phyloP scores from a whole-genome alignment of 371 early-diverging fungal genomes.

The Blastocladiella emersonii region DNA sequence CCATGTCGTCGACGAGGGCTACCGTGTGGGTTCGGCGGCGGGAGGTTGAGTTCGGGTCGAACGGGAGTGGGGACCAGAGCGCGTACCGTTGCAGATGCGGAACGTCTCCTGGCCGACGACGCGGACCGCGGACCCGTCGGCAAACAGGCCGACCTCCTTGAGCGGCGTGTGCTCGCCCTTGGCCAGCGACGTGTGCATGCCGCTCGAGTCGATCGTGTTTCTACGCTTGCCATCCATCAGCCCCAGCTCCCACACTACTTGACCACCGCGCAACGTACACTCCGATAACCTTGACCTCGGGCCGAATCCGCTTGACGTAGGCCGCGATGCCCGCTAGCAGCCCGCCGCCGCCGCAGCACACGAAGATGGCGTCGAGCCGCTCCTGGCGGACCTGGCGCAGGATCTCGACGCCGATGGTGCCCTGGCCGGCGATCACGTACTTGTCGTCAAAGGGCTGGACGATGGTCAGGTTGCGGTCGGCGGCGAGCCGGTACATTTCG shows the following conservation, averaged over 20 bases:
- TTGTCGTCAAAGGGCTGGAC: slow-evolving; percentile 32
- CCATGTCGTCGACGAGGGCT: slow-evolving; percentile 48
- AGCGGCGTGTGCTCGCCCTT: slow-evolving; percentile 44
- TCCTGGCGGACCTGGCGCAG: slow-evolving; percentile 21
- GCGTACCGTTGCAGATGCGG: slow-evolving; percentile 36
- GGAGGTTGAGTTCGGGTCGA: too few species aligned
- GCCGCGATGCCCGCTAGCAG: slow-evolving; percentile 38
- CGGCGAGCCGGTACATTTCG: slow-evolving; percentile 13
- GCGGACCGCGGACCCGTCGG: slow-evolving; percentile 91
- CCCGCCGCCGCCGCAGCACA: slow-evolving; percentile 43
- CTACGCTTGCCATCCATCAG: neutral
- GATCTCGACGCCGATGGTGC: slow-evolving; percentile 36
- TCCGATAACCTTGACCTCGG: slow-evolving; percentile 11
- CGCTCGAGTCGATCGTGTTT: slow-evolving; percentile 8
- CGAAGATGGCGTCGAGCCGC: slow-evolving; percentile 30
- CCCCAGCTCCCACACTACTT: neutral
- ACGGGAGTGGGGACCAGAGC: too few species aligned
- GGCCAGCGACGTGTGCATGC: slow-evolving; percentile 33
- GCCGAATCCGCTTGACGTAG: slow-evolving; percentile 21
- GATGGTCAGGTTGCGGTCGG: slow-evolving; percentile 22
- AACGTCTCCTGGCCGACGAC: slow-evolving; percentile 79
- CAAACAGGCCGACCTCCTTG: slow-evolving; percentile 82
- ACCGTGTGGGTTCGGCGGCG: too few species aligned
- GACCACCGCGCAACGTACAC: slow-evolving; percentile 5
- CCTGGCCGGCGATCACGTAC: slow-evolving; percentile 43